phyloP scores from a whole-genome alignment of 495 filamentous ascomycete genomes.

The Bryoglossum gracile region DNA sequence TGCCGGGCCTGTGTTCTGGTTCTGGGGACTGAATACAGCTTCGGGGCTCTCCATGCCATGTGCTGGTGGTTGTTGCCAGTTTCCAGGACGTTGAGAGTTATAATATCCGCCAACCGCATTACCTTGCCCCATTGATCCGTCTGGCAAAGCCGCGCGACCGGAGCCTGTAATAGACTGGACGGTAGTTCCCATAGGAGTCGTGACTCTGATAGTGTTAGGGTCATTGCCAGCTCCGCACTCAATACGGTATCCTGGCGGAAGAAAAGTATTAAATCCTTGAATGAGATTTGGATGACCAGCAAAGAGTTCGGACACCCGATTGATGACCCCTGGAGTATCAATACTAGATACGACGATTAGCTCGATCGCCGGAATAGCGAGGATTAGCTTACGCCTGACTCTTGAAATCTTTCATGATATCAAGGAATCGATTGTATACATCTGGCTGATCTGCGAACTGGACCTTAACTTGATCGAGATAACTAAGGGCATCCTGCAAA shows the following conservation, averaged over 20 bases:
- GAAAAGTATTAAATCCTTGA: slow-evolving; percentile 97
- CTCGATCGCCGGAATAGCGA: not conserved
- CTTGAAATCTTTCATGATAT: slow-evolving; percentile 99
- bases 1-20: slow-evolving; percentile 36
- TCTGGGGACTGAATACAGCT: slow-evolving; percentile 44
- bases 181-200: slow-evolving; percentile 79
- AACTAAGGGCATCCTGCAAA: slow-evolving; percentile 92
- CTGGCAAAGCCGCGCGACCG: slow-evolving; percentile 33
- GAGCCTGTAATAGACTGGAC: slow-evolving; percentile 47
- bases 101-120: slow-evolving; percentile 27
- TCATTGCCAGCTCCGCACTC: slow-evolving; percentile 90
- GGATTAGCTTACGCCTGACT: slow-evolving; percentile 72
- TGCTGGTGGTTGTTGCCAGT: slow-evolving; percentile 47
- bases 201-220: slow-evolving; percentile 92
- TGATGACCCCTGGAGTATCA: slow-evolving; percentile 96
- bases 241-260: slow-evolving; percentile 94
- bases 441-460: slow-evolving; percentile 96
- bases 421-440: slow-evolving; percentile 95
- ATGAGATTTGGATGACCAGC: slow-evolving; percentile 94
- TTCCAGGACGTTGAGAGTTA: slow-evolving; percentile 32
- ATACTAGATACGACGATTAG: slow-evolving; percentile 49
- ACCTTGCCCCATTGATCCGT: slow-evolving; percentile 30
- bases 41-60: slow-evolving; percentile 51
- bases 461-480: slow-evolving; percentile 97
- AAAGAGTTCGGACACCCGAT: slow-evolving; percentile 93